These are phyloP conservation scores for Nicotiana undulata DNA, from an alignment of 257 asterid genomes.

Conservation along the genomic window DNA sequence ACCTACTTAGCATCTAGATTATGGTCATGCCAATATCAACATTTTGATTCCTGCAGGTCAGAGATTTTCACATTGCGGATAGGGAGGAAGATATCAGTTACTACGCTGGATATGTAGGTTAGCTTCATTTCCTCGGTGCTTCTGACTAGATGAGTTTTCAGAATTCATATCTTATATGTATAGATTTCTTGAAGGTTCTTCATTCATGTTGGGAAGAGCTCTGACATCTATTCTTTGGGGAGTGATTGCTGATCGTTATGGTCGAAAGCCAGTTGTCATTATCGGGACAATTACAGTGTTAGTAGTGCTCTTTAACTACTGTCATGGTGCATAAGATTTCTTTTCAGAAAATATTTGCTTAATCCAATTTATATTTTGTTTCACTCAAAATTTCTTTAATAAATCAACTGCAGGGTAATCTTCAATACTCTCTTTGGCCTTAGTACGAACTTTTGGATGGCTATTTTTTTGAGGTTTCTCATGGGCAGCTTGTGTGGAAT, in stretches of 20 bases:
- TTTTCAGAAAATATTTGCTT: neutral
- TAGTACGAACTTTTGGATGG: conserved; percentile 73
- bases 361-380: neutral
- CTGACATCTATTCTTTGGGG: conserved; percentile 71
- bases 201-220: conserved; percentile 75
- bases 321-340: neutral
- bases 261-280: conserved; percentile 64
- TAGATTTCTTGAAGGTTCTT: conserved; percentile 37
- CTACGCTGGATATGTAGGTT: conserved; percentile 76
- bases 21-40: neutral
- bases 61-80: conserved; percentile 66
- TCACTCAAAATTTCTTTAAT: neutral
- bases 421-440: conserved; percentile 82
- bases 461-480: conserved; percentile 60
- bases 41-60: conserved; percentile 30
- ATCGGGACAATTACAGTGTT: conserved; percentile 53
- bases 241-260: conserved; percentile 52
- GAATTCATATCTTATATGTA: neutral
- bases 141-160: neutral
- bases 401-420: conserved; percentile 42
- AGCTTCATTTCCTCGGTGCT: neutral
- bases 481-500: conserved; percentile 73
- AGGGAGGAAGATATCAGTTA: conserved; percentile 70
- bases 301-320: conserved; percentile 14
- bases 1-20: neutral